Percentiles rank a stretch among this genome's conserved stretches.
These are phyloP conservation scores for Rhodotorula sp. DNA, from an alignment of 1,284 basidiomycete species.

Conservation along the genomic window DNA sequence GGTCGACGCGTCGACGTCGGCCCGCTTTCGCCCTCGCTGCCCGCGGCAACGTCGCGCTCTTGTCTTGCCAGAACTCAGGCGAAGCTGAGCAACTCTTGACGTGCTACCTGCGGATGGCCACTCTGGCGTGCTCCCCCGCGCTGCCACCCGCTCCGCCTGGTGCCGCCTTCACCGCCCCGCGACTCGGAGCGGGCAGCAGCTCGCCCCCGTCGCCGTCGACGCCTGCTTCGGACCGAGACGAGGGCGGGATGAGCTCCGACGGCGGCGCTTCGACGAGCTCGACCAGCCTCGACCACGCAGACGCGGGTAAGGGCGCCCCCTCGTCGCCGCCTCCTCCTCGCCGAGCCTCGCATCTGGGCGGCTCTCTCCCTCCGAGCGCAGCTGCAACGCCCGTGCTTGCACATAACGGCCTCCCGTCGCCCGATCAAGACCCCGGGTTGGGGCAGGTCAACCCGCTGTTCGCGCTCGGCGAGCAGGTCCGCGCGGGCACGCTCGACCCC, in stretches of 20 bases:
- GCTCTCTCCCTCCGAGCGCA: neutral
- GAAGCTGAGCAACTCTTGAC: too few relatives aligned
- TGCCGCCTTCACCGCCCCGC: neutral
- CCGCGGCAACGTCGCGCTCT: too few relatives aligned
- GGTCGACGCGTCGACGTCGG: too few relatives aligned
- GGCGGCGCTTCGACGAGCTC: neutral
- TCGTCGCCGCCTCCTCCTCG: neutral
- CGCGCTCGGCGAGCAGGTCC: conserved; percentile 11
- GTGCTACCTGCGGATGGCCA: too few relatives aligned
- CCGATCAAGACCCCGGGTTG: neutral
- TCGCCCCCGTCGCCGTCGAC: neutral
- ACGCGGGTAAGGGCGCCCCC: neutral
- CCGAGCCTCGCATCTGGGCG: neutral
- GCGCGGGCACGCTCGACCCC: conserved; percentile 7
- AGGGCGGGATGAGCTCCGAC: neutral
- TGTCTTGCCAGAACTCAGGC: too few relatives aligned
- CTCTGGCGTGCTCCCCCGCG: neutral
- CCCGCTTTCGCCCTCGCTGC: too few relatives aligned
- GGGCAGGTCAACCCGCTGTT: conserved; percentile 29
- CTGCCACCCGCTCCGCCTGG: neutral
- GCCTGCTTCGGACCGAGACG: neutral
- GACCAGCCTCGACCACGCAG: neutral
- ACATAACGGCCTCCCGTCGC: neutral
- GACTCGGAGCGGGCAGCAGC: too few relatives aligned
- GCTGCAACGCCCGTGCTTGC: neutral